Evolutionary conservation across 352 stramenopile genomes (phyloP).

Genomic region (Phytophthora vignae): DNA sequence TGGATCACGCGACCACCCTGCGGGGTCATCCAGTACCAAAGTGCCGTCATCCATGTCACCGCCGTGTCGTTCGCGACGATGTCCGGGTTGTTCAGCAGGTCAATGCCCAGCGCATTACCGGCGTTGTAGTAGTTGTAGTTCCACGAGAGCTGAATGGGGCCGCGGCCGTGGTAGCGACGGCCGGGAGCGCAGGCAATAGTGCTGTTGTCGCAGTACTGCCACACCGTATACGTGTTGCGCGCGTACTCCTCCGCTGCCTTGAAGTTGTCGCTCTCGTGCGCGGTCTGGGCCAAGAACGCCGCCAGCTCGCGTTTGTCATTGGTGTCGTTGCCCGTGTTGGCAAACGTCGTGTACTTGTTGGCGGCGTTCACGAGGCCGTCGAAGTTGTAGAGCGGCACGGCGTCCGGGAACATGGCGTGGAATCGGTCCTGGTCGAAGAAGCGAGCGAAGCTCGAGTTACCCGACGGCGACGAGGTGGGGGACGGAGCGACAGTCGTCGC

Average conservation of each 20-base stretch:
- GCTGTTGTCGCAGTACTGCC: conserved; percentile 56
- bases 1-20: conserved; percentile 53
- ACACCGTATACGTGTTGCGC: conserved; percentile 41
- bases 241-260: conserved; percentile 54
- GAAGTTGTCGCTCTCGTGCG: conserved; percentile 56
- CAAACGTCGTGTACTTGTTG: conserved; percentile 53
- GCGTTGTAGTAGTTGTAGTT: conserved; percentile 66
- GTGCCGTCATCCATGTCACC: conserved; percentile 56
- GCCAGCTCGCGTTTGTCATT: conserved; percentile 55
- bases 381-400: conserved; percentile 52
- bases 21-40: conserved; percentile 66
- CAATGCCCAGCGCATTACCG: conserved; percentile 43
- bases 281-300: conserved; percentile 53
- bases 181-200: conserved; percentile 41
- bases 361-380: conserved; percentile 46
- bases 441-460: conserved; percentile 32
- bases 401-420: conserved; percentile 44
- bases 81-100: conserved; percentile 49
- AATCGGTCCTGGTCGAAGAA: conserved; percentile 54
- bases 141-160: conserved; percentile 60
- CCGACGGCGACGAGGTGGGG: neutral
- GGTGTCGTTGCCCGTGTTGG: conserved; percentile 49
- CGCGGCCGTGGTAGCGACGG: conserved; percentile 60
- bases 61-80: conserved; percentile 44
- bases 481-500: conserved; percentile 8